Percentiles rank a stretch among this genome's conserved stretches.
Conservation (phyloP, 2,329 filamentous ascomycete genomes). For the Amphichorda felina region DNA sequence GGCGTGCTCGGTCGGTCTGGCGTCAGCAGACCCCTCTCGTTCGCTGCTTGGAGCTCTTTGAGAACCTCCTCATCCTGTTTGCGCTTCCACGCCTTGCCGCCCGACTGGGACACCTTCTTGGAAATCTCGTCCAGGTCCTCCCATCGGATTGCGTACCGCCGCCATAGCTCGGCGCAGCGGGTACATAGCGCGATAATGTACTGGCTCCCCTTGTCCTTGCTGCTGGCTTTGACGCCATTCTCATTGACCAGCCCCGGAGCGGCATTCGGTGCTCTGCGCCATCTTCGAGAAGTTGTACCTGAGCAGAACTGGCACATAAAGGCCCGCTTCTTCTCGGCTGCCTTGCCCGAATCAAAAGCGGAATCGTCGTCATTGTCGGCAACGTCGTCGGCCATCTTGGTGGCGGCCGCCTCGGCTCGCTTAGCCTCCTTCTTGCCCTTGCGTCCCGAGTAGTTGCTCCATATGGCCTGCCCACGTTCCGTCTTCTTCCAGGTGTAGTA, state of each 20-base stretch:
- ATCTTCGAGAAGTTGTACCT: slow-evolving; percentile 70
- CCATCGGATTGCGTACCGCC: slow-evolving; percentile 91
- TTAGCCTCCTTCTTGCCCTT: slow-evolving; percentile 84
- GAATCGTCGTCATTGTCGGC: slow-evolving; percentile 91
- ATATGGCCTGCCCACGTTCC: slow-evolving; percentile 70
- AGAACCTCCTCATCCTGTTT: slow-evolving; percentile 86
- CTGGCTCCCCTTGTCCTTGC: slow-evolving; percentile 67
- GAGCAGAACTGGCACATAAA: slow-evolving; percentile 94
- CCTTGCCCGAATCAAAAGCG: slow-evolving; percentile 86
- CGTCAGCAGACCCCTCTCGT: slow-evolving; percentile 39
- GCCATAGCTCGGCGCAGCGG: slow-evolving; percentile 86
- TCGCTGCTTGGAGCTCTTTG: slow-evolving; percentile 55
- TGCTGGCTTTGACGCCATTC: slow-evolving; percentile 38
- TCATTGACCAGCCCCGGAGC: slow-evolving; percentile 60
- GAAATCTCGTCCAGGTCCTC: slow-evolving; percentile 85
- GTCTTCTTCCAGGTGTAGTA: slow-evolving; percentile 99
- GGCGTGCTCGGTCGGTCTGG: slow-evolving; percentile 29
- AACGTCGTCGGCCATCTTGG: slow-evolving; percentile 81
- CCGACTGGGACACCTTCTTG: slow-evolving; percentile 72
- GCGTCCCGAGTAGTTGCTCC: slow-evolving; percentile 77
- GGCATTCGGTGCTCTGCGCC: slow-evolving; percentile 78
- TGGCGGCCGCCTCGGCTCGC: slow-evolving; percentile 55
- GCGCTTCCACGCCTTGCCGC: slow-evolving; percentile 74
- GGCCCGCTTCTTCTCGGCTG: slow-evolving; percentile 60
- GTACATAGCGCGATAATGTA: slow-evolving; percentile 77